A percentile compares a stretch with the other conserved stretches of the same genome.
These are phyloP conservation scores for Vinca minor DNA, from an alignment of 257 asterid genomes.

Conservation along the genomic window DNA sequence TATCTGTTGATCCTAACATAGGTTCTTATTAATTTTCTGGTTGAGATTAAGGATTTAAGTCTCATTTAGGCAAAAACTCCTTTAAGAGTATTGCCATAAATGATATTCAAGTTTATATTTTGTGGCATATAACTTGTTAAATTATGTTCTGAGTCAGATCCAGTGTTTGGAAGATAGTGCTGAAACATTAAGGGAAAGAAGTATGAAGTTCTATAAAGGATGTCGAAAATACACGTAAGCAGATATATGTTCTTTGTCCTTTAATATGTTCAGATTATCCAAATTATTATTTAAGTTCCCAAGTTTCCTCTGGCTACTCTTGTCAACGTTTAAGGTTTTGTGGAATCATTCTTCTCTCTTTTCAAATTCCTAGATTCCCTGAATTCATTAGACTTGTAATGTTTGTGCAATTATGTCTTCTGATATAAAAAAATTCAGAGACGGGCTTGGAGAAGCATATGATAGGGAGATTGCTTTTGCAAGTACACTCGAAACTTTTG, in stretches of 20 bases:
- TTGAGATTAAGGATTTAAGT: too few species aligned
- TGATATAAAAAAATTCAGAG: conserved; percentile 52
- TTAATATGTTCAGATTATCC: conserved; percentile 11
- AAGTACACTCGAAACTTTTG: conserved; percentile 70
- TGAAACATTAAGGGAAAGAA: conserved; percentile 67
- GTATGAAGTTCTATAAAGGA: conserved; percentile 87
- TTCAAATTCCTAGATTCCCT: too few species aligned
- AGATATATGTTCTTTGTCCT: background rate
- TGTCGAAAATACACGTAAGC: conserved; percentile 89
- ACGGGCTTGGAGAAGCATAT: conserved; percentile 94
- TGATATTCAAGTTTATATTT: too few species aligned
- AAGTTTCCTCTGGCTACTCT: too few species aligned
- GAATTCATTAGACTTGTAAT: background rate
- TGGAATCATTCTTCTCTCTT: background rate
- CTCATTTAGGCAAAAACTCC: too few species aligned
- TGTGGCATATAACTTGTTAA: conserved; percentile 19
- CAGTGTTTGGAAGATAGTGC: conserved; percentile 88
- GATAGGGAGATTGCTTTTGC: conserved; percentile 90
- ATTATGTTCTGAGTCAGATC: conserved; percentile 49
- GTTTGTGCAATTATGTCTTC: background rate
- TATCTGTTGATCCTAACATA: too few species aligned
- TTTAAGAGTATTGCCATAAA: too few species aligned
- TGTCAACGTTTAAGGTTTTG: background rate
- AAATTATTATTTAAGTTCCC: conserved; percentile 5
- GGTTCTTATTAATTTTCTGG: too few species aligned